Base-by-base conservation (phyloP, 345 rosid species). In the Lepidium aucheri region DNA sequence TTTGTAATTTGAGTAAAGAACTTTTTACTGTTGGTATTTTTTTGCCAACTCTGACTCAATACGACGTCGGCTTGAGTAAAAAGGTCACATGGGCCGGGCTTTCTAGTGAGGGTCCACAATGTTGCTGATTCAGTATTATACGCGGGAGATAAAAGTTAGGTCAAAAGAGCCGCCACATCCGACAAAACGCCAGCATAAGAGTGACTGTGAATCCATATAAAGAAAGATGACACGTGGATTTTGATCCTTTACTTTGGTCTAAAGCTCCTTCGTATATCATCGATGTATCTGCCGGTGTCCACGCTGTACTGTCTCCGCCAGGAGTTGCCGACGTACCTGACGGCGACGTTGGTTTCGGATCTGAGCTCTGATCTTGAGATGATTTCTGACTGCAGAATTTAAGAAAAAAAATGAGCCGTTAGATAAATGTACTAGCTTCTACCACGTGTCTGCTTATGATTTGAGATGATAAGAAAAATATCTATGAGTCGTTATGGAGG, bases 201-300 rank as follows among this genome's bases (percentile, higher is more conserved):
- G 60, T 61, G 70, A 74, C 26, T 5, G 76, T 41, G 61, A 78
- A n/a, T 13, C 69, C 74, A 53, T 39, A 65, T 47, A 79, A 58
- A 13, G 70, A 69, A 10, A 72, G 49, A 35, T 8, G 28, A 41
- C 22, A 67, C 39, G 78, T 49, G 62, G 82, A 77, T 1, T 74
- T 69, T 42, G 89, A 67, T 49, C 81, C 85, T 55, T 71, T 66
- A 38, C 82, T 84, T 16, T 75, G 68, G 47, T 71, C 84, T 58
- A 77, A 22, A 8, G 80, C 79, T 5, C 96, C 98, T 61, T 85
- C 89, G 46, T 91, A 91, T 46, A 89, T 84, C 90, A 91, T 88
- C 0, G 83, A 16, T 38, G 72, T 36, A 69, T 86, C 78, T 36
- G 26, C 75, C 42, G 32, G 46, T 35, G 46, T 72, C 62, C 13